Evolutionary conservation across 1,139 yeast genomes (phyloP), one percentile per base, ranked within the genome.

Genomic region (Wickerhamiella pararugosa): DNA sequence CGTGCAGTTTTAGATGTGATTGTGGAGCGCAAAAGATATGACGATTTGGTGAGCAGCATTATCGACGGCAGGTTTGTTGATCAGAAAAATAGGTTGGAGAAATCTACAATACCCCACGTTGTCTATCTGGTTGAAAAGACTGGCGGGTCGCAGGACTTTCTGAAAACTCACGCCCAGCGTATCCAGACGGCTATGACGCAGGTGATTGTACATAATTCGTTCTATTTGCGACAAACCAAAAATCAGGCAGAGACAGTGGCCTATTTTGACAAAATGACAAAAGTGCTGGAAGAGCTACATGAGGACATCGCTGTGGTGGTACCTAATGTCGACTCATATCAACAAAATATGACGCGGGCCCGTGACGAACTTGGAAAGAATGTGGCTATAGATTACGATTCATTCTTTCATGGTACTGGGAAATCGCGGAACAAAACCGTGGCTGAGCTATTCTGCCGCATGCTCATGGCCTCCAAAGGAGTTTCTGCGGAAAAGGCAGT

Each of bases 1-100:
- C 78, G 77, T 45, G 86, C 78, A 2, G 78, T 83, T 1, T 60
- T 92, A 21, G 83, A 64, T 54, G 77, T 73, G 49, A 79, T 90
- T 27, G 70, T 92, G 44, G 99, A 92, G 60, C 69, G 99, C 34
- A 92, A 92, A 59, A 65, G 95, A 45, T 61, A 86, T 36, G 94
- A 83, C 56, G 99, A 92, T 64, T 69, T 92, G 53, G 79, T 81
- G 0, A 57, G 69, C 38, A 82, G 95, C 42, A 86, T 92, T 37
- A 70, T 72, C 48, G 98, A 90, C 60, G 95, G 95, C 3, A 65
- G 99, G 42, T 87, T 62, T 43, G 53, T 49, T 11, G 98, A 90
- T 57, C 99, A 90, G 56, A 87, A 90, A 56, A 64, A 69, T 26
- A 69, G 99, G 43, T 64, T 90, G 46, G 70, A 69, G 41, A 71